Conservation (phyloP, 1,284 basidiomycete species). For the Pseudozyma sp. region DNA sequence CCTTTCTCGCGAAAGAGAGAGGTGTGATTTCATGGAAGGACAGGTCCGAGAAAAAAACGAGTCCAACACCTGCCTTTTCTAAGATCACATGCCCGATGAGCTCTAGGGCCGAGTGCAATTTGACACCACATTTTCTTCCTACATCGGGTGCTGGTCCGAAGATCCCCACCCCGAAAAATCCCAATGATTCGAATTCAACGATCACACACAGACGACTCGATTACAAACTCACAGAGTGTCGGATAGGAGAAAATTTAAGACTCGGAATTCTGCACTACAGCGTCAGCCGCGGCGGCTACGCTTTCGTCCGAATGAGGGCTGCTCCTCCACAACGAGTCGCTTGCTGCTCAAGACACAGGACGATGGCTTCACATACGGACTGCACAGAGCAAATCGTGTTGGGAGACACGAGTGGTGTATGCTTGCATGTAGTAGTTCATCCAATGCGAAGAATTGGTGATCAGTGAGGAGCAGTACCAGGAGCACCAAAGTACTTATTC, state of each 20-base stretch:
- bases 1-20: background rate
- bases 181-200: slow-evolving; percentile 3
- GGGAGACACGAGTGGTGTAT: no score
- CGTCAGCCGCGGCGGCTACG: no score
- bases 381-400: no score
- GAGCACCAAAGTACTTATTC: slow-evolving; percentile 35
- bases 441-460: no score
- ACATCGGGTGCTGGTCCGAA: background rate
- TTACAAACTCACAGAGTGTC: slow-evolving; percentile 3
- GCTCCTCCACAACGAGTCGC: background rate
- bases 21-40: slow-evolving; percentile 4
- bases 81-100: slow-evolving; percentile 1
- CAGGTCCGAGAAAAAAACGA: slow-evolving; percentile 1
- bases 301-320: slow-evolving; percentile 1
- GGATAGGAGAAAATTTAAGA: background rate
- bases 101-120: background rate
- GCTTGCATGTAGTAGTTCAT: no score
- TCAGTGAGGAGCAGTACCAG: slow-evolving; percentile 29
- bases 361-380: background rate
- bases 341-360: background rate
- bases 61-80: slow-evolving; percentile 11
- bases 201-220: slow-evolving; percentile 6
- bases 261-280: background rate
- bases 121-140: background rate
- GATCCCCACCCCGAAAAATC: no score